Conservation (phyloP, 176 grass and related monocot species). For the Chloris gayana region DNA sequence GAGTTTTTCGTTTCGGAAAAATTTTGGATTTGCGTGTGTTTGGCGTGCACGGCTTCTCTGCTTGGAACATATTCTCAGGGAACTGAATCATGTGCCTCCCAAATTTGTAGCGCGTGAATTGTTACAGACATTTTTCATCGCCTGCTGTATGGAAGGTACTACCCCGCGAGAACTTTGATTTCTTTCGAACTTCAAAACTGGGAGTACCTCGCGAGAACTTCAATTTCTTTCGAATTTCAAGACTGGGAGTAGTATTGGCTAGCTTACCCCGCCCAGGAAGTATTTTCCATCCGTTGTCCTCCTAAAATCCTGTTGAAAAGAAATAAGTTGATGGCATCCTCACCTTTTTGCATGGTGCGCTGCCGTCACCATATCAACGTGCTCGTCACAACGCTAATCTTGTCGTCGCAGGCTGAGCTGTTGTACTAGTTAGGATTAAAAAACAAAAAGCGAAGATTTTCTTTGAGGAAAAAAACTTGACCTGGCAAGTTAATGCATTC, state of each 20-base stretch:
- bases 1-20: background rate
- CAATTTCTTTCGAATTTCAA: no score
- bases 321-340: background rate
- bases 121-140: no score
- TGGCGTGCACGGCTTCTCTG: background rate
- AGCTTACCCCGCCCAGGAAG: no score
- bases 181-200: no score
- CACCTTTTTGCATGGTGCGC: background rate
- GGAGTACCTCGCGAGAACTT: no score
- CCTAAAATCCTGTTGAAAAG: background rate
- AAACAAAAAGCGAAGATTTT: background rate
- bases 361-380: background rate
- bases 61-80: background rate
- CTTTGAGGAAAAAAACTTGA: no score
- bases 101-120: background rate
- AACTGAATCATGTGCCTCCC: background rate
- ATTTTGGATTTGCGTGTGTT: background rate
- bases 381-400: background rate
- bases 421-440: background rate
- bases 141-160: no score
- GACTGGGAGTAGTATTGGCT: no score
- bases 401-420: no score
- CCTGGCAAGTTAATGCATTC: no score
- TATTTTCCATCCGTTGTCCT: no score
- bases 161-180: no score